Conservation (phyloP, 148 eudicot species). For the Oxyria digyna region DNA sequence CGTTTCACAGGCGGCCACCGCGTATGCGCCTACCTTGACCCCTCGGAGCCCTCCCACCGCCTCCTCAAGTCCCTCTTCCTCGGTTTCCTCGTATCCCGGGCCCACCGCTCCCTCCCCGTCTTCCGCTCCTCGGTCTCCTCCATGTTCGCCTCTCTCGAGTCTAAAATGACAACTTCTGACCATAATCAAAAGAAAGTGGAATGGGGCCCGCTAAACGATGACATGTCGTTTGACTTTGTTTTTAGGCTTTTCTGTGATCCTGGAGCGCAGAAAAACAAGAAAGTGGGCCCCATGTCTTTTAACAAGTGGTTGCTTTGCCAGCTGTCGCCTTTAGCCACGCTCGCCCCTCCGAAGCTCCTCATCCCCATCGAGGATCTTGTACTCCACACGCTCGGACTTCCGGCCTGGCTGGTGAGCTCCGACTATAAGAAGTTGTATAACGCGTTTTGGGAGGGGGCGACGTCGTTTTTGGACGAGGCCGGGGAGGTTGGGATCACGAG, state of each 20-base stretch:
- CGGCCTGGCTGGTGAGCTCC: slow-evolving; percentile 26
- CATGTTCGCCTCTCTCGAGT: slow-evolving; percentile 28
- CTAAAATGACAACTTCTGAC: background rate
- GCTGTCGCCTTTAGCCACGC: slow-evolving; percentile 28
- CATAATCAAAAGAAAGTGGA: background rate
- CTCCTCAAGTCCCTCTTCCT: slow-evolving; percentile 24
- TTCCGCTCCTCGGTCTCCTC: slow-evolving; percentile 14
- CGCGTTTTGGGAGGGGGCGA: slow-evolving; percentile 22
- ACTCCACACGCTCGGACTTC: slow-evolving; percentile 31
- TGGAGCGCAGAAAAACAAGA: no score
- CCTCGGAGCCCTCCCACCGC: slow-evolving; percentile 42
- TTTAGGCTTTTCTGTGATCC: slow-evolving; percentile 23
- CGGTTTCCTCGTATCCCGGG: slow-evolving; percentile 15
- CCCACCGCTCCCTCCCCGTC: slow-evolving; percentile 21
- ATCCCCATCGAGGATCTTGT: slow-evolving; percentile 35
- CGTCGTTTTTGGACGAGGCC: slow-evolving; percentile 29
- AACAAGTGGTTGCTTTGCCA: slow-evolving; percentile 33
- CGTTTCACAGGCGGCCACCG: slow-evolving; percentile 46
- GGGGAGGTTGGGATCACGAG: slow-evolving; percentile 31
- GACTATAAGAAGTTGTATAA: slow-evolving; percentile 32
- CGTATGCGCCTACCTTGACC: slow-evolving; percentile 46
- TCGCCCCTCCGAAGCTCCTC: slow-evolving; percentile 33
- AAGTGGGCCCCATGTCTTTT: no score
- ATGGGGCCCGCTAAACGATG: slow-evolving; percentile 16
- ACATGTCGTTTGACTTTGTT: slow-evolving; percentile 35